Evolutionary conservation across 768 basidiomycete genomes (phyloP).

Genomic region (Tulasnella sp.): DNA sequence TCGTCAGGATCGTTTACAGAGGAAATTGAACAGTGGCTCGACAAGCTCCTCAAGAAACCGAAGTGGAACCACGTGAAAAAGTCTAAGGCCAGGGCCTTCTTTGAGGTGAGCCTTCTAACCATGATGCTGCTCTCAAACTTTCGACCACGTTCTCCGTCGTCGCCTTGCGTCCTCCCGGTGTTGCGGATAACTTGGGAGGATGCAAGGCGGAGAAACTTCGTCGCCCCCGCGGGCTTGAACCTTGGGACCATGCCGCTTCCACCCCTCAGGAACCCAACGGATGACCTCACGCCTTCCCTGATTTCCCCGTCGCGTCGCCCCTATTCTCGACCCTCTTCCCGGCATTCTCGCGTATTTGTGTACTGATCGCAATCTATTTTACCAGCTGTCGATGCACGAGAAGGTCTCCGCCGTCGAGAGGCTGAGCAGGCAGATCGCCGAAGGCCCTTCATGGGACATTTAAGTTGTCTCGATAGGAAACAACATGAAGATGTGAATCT

Average conservation of each 20-base stretch:
- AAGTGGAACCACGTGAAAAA: conserved; percentile 3
- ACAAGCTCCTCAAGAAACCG: neutral
- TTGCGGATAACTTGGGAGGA: neutral
- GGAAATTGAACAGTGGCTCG: neutral
- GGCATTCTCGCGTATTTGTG: neutral
- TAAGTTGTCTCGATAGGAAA: neutral
- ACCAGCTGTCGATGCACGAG: neutral
- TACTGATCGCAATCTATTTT: neutral
- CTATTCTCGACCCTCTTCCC: neutral
- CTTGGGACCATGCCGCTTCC: neutral
- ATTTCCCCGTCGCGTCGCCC: neutral
- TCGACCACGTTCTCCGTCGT: conserved; percentile 5
- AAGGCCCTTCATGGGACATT: neutral
- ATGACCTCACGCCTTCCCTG: neutral
- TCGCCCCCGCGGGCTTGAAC: neutral
- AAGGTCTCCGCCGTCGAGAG: neutral
- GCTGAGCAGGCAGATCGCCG: neutral
- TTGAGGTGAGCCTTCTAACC: neutral
- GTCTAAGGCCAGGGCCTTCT: neutral
- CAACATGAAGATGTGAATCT: neutral
- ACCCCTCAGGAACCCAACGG: neutral
- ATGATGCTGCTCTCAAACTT: neutral
- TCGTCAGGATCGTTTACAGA: neutral
- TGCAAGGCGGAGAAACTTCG: neutral
- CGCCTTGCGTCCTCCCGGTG: neutral